A percentile compares a stretch with the other conserved stretches of the same genome.
These are phyloP conservation scores for Fusarium equiseti DNA, from an alignment of 2,329 filamentous ascomycete genomes.

Conservation along the genomic window DNA sequence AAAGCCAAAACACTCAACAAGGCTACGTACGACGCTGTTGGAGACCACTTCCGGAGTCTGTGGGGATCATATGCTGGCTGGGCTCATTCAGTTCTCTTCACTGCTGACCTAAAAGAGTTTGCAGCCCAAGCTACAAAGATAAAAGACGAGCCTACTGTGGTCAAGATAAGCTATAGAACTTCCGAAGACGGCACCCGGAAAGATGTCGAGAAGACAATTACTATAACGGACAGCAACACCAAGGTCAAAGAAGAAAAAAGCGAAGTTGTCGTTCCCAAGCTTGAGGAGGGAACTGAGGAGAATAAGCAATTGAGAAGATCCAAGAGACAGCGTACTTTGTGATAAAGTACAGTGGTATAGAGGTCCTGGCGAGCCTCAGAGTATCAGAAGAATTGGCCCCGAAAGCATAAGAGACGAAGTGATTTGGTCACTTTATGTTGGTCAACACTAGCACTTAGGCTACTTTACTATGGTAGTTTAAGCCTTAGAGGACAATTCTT, in stretches of 20 bases:
- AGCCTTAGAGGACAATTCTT: too few species aligned
- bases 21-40: conserved; percentile 88
- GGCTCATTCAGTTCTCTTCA: conserved; percentile 97
- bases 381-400: not conserved
- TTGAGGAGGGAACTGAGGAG: conserved; percentile 28
- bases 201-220: conserved; percentile 43
- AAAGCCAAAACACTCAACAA: conserved; percentile 90
- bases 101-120: conserved; percentile 89
- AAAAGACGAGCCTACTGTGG: conserved; percentile 24
- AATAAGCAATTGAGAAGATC: conserved; percentile 35
- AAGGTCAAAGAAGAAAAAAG: conserved; percentile 38
- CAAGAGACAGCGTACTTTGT: conserved; percentile 48
- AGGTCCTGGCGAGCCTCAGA: not conserved
- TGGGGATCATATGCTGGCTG: conserved; percentile 97
- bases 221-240: conserved; percentile 29
- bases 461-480: not conserved
- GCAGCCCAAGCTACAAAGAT: conserved; percentile 67
- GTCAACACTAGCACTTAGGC: not conserved
- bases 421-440: not conserved
- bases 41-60: conserved; percentile 86
- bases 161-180: conserved; percentile 30
- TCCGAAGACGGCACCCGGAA: conserved; percentile 35
- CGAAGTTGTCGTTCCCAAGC: conserved; percentile 19
- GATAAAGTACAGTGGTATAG: not conserved
- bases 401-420: not conserved